Conservation (phyloP, 2,329 filamentous ascomycete genomes). For the Fusarium pseudocircinatum region DNA sequence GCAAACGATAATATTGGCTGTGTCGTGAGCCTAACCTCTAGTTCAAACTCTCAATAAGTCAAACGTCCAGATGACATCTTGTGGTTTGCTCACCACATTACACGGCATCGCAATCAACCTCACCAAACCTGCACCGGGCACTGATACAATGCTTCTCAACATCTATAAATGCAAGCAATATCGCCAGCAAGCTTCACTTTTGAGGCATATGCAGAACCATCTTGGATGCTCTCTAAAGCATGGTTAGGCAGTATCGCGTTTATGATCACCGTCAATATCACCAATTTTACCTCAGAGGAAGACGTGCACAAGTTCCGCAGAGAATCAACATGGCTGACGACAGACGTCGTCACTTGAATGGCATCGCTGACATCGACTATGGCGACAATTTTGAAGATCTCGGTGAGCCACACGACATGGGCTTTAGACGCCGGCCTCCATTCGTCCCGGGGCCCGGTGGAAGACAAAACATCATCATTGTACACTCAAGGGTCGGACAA, state of each 20-base stretch:
- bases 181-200: not conserved
- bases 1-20: not conserved
- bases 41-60: not conserved
- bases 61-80: not conserved
- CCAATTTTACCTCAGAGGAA: not conserved
- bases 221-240: not conserved
- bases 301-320: not conserved
- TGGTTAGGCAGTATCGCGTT: not conserved
- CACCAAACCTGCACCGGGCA: constrained; percentile 1
- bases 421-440: not conserved
- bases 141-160: not conserved
- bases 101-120: not conserved
- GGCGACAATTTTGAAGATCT: not conserved
- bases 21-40: not conserved
- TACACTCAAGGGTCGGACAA: constrained; percentile 18
- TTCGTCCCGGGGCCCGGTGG: not conserved
- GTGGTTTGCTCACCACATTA: not conserved
- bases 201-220: not conserved
- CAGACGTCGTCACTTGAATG: not conserved
- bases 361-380: constrained; percentile 2
- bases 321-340: not conserved
- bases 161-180: constrained; percentile 11
- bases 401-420: not conserved
- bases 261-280: not conserved
- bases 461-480: constrained; percentile 16